Evolutionary conservation across 306 rosid species (phyloP).

Genomic region (Malus sieversii): DNA sequence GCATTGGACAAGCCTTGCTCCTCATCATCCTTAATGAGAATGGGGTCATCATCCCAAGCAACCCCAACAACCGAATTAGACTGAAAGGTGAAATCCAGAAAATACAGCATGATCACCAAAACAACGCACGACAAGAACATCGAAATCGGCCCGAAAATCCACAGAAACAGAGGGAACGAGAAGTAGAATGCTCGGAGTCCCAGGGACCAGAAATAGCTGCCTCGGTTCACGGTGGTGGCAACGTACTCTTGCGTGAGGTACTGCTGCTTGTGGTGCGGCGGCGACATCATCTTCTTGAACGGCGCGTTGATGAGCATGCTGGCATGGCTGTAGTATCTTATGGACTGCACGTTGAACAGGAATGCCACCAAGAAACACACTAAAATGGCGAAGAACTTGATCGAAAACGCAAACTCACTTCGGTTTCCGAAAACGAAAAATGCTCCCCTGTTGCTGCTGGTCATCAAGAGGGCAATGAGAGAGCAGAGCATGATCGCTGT

Average conservation of each 20-base stretch:
- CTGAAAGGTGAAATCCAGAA: constrained; percentile 53
- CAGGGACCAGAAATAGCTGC: constrained; percentile 77
- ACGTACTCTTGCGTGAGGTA: constrained; percentile 55
- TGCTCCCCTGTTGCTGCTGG: neutral
- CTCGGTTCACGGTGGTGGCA: constrained; percentile 58
- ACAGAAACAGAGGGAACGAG: constrained; percentile 71
- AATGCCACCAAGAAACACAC: constrained; percentile 69
- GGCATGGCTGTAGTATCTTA: constrained; percentile 80
- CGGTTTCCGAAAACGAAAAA: constrained; percentile 33
- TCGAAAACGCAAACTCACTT: constrained; percentile 35
- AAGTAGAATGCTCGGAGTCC: constrained; percentile 85
- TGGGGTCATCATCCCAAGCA: constrained; percentile 4
- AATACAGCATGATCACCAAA: constrained; percentile 53
- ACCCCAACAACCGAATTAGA: constrained; percentile 32
- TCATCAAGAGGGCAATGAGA: constrained; percentile 69
- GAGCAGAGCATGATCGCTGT: constrained; percentile 83
- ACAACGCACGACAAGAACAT: constrained; percentile 49
- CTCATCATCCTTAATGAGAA: constrained; percentile 14
- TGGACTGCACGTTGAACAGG: constrained; percentile 69
- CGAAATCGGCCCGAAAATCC: constrained; percentile 88
- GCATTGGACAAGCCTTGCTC: constrained; percentile 8
- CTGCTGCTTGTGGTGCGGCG: constrained; percentile 23
- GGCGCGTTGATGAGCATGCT: constrained; percentile 80
- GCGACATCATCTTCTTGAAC: constrained; percentile 34
- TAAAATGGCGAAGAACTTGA: constrained; percentile 64